These are phyloP conservation scores for Exophiala phaeomuriformis DNA, from an alignment of 2,329 filamentous ascomycete genomes.

Conservation along the genomic window DNA sequence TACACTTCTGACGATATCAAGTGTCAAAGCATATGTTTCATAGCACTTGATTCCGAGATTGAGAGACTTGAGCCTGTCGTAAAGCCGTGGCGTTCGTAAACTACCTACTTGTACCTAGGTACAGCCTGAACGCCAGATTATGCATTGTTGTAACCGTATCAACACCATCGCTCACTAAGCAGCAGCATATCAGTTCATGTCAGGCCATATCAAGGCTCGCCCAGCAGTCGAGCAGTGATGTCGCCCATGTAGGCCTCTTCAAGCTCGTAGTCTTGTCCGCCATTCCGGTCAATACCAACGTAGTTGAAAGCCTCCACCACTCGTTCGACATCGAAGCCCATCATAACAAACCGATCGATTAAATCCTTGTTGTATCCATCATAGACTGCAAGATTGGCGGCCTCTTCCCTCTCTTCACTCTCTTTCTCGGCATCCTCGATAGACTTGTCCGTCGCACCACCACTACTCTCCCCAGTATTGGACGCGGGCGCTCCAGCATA, in stretches of 20 bases:
- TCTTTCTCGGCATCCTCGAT: slow-evolving; percentile 50
- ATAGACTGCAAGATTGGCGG: slow-evolving; percentile 56
- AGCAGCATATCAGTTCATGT: neutral
- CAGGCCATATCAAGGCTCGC: slow-evolving; percentile 53
- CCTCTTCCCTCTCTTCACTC: slow-evolving; percentile 41
- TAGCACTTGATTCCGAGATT: neutral
- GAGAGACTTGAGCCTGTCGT: neutral
- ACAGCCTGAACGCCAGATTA: neutral
- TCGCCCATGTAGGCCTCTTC: slow-evolving; percentile 87
- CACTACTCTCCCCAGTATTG: slow-evolving; percentile 48
- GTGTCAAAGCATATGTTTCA: too few species aligned
- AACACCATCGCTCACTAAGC: slow-evolving; percentile 23
- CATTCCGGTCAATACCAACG: slow-evolving; percentile 71
- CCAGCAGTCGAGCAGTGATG: slow-evolving; percentile 75
- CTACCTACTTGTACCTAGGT: slow-evolving; percentile 5
- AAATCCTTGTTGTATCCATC: slow-evolving; percentile 79
- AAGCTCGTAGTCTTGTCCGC: slow-evolving; percentile 73
- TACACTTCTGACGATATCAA: too few species aligned
- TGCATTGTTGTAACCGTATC: slow-evolving; percentile 6
- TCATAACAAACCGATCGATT: slow-evolving; percentile 73
- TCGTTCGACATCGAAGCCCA: slow-evolving; percentile 85
- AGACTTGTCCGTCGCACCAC: slow-evolving; percentile 47
- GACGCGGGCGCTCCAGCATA: slow-evolving; percentile 67
- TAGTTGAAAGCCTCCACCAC: slow-evolving; percentile 78
- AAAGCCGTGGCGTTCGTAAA: slow-evolving; percentile 15